Evolutionary conservation across 192 early-diverging fungal species (phyloP).

Genomic region (Fimicolochytrium jonesii): DNA sequence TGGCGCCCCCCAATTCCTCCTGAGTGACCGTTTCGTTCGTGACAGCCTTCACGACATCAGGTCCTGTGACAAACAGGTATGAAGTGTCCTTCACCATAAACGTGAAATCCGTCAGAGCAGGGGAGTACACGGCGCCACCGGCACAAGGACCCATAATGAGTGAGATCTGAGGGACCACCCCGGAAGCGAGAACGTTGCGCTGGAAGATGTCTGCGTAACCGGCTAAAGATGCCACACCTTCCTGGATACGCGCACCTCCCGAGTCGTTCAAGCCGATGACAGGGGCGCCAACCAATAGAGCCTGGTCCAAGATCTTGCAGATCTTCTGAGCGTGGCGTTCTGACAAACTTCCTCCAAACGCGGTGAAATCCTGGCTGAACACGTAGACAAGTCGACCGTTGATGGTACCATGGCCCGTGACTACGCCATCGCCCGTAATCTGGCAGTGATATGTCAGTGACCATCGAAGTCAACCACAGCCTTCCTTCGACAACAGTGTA

Average conservation of each 20-base stretch:
- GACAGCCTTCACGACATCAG: slow-evolving; percentile 93
- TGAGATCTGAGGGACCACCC: slow-evolving; percentile 93
- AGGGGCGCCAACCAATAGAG: slow-evolving; percentile 86
- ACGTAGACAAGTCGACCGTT: slow-evolving; percentile 86
- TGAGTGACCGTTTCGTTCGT: slow-evolving; percentile 93
- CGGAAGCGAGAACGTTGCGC: slow-evolving; percentile 86
- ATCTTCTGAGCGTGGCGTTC: slow-evolving; percentile 88
- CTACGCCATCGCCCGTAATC: slow-evolving; percentile 91
- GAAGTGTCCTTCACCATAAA: slow-evolving; percentile 97
- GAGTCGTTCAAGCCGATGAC: slow-evolving; percentile 95
- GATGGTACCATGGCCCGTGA: slow-evolving; percentile 93
- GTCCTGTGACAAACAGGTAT: slow-evolving; percentile 95
- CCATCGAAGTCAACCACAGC: background rate
- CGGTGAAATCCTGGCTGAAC: slow-evolving; percentile 93
- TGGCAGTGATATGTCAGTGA: no score
- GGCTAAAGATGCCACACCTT: slow-evolving; percentile 92
- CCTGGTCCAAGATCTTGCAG: slow-evolving; percentile 91
- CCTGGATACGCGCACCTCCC: slow-evolving; percentile 96
- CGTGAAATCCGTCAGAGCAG: slow-evolving; percentile 93
- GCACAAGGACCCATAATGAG: slow-evolving; percentile 98
- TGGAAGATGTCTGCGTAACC: slow-evolving; percentile 97
- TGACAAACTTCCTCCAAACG: slow-evolving; percentile 86
- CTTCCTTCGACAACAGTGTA: background rate
- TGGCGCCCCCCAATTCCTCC: slow-evolving; percentile 91
- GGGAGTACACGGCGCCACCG: slow-evolving; percentile 95